A percentile compares a stretch with the other conserved stretches of the same genome.
phyloP scores from a whole-genome alignment of 768 basidiomycete species.

The Inosperma sp. region DNA sequence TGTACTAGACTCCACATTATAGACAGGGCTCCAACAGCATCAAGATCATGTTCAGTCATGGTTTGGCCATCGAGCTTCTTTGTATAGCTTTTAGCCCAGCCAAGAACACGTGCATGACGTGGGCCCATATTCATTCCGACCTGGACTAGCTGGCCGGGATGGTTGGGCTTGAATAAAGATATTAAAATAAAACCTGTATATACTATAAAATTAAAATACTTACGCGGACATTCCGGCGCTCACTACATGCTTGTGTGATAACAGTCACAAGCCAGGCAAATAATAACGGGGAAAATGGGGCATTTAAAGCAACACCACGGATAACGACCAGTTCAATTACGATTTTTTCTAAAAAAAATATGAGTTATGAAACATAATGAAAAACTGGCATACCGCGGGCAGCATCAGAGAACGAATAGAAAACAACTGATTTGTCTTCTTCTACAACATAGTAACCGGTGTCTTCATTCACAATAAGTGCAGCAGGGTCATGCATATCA shows the following conservation, averaged over 20 bases:
- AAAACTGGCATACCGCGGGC: neutral
- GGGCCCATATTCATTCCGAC: constrained; percentile 11
- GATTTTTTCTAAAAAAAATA: neutral
- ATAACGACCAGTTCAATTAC: neutral
- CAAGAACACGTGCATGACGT: constrained; percentile 8
- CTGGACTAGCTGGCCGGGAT: constrained; percentile 10
- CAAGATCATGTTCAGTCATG: neutral
- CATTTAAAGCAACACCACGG: neutral
- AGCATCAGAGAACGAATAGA: neutral
- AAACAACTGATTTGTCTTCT: neutral
- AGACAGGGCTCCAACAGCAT: neutral
- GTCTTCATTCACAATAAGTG: neutral
- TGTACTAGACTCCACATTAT: neutral
- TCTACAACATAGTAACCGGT: constrained; percentile 1
- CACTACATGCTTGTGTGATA: neutral
- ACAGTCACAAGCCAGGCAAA: neutral
- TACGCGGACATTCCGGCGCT: neutral
- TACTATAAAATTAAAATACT: neutral
- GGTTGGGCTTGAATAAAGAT: constrained; percentile 6
- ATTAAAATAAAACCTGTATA: neutral
- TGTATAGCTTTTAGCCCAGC: constrained; percentile 9
- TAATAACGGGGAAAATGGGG: neutral
- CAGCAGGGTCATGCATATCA: neutral
- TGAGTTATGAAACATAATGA: neutral
- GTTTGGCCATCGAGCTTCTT: neutral